phyloP scores from a whole-genome alignment of 176 grass and related monocot genomes.

The Ananas comosus region DNA sequence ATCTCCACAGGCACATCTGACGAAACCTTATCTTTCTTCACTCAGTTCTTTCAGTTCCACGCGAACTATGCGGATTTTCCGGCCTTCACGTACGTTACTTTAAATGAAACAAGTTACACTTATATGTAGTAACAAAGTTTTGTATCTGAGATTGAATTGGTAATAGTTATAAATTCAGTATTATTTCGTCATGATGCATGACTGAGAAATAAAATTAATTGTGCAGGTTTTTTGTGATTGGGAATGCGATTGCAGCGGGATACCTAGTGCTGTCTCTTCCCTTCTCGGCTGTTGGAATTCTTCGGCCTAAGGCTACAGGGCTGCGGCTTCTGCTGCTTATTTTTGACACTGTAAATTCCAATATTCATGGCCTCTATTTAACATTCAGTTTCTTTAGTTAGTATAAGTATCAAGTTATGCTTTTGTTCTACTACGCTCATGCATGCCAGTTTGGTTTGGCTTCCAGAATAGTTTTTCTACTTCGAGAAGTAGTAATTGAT shows the following conservation, averaged over 20 bases:
- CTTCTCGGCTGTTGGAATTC: constrained; percentile 40
- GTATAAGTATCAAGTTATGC: no score
- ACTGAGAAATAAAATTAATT: not conserved
- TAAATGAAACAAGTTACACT: constrained; percentile 2
- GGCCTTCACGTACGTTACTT: constrained; percentile 36
- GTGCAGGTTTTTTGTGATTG: constrained; percentile 63
- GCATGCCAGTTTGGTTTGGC: no score
- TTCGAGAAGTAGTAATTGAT: not conserved
- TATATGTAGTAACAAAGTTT: not conserved
- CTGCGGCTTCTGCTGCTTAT: constrained; percentile 51
- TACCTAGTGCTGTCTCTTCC: constrained; percentile 78
- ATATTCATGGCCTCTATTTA: not conserved
- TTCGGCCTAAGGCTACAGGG: constrained; percentile 32
- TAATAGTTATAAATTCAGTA: not conserved
- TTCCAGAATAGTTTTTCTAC: not conserved
- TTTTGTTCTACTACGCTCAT: no score
- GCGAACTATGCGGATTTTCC: constrained; percentile 73
- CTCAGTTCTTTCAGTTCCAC: constrained; percentile 71
- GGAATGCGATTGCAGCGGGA: constrained; percentile 47
- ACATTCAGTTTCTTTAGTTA: not conserved
- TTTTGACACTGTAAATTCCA: constrained; percentile 38
- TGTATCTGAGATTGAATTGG: not conserved
- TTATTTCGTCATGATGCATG: not conserved
- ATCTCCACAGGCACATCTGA: constrained; percentile 56
- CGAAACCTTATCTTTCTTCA: constrained; percentile 70